Percentiles rank a stretch among this genome's conserved stretches.
These are phyloP conservation scores for Vinca minor DNA, from an alignment of 257 asterid genomes.

Conservation along the genomic window DNA sequence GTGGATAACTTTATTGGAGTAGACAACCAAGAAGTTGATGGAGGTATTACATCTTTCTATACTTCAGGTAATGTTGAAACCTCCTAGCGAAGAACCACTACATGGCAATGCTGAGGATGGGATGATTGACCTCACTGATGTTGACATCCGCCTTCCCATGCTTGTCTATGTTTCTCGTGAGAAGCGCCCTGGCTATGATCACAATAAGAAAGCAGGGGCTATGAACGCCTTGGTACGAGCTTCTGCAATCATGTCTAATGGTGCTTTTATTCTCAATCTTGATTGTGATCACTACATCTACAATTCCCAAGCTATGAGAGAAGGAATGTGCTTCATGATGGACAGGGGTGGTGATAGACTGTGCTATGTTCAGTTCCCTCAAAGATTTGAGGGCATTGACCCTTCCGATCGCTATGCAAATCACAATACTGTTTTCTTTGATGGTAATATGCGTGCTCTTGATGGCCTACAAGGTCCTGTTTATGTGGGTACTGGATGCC, in stretches of 20 bases:
- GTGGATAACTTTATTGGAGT: neutral
- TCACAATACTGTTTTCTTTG: conserved; percentile 62
- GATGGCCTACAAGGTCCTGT: conserved; percentile 74
- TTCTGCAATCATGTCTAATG: conserved; percentile 75
- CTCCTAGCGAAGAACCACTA: conserved; percentile 73
- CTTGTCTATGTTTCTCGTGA: conserved; percentile 76
- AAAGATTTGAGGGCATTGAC: conserved; percentile 68
- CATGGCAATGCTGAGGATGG: conserved; percentile 41
- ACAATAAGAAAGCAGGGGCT: conserved; percentile 79
- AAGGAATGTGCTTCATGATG: conserved; percentile 85
- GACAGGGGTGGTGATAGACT: conserved; percentile 67
- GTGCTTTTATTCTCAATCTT: conserved; percentile 69
- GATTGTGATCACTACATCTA: conserved; percentile 71
- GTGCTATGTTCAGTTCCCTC: conserved; percentile 69
- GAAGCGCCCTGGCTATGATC: conserved; percentile 75
- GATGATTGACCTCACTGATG: conserved; percentile 39
- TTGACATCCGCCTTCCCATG: conserved; percentile 72
- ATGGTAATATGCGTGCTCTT: conserved; percentile 72
- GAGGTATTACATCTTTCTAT: neutral
- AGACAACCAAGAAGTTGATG: neutral
- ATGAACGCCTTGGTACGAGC: conserved; percentile 82
- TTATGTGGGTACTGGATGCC: conserved; percentile 68
- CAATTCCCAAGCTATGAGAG: conserved; percentile 66
- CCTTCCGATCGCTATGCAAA: conserved; percentile 71
- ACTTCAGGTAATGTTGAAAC: conserved; percentile 64